Evolutionary conservation across 148 eudicot species (phyloP), one percentile per base, ranked within the genome.

Genomic region (Cornus kousa): DNA sequence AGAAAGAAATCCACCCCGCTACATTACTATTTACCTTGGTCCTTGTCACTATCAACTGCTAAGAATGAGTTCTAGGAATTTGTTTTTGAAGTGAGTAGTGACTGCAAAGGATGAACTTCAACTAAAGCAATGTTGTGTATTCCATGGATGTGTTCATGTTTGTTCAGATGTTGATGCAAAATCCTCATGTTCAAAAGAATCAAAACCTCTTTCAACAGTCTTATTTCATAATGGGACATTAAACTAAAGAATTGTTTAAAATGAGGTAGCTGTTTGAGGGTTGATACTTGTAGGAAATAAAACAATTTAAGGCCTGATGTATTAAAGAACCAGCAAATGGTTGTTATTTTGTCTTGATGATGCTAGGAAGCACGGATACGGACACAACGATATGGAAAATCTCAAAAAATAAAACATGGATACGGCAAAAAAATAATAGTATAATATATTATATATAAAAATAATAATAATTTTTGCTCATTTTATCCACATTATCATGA

Each of bases 51-150:
- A 24, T 78, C 57, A 76, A 67, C 23, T 11, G 13, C 62, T 24
- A 28, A 2, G 5, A 39, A 65, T 62, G 43, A n/a, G 35, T 17
- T 24, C 59, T 13, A 24, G 5, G 6, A 67, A 66, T 71, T 16
- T 28, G 65, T 77, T 48, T 57, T 46, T 7, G 14, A 6, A 75
- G 69, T 23, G 78, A 75, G 57, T 64, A 75, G 32, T 77, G 66
- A 62, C 20, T 67, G 73, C 66, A n/a, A 9, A 50, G 7, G 10
- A 28, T 5, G 43, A 73, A 32, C 67, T 73, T 32, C 32, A 48
- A 72, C 32, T 22, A 13, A 9, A 10, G 3, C 55, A 23, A 23
- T 72, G 32, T 72, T 43, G 22, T 46, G 57, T 20, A 24, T 35
- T 3, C 55, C 3, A 71, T 22, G 37, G 4, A 46, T 71, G 28